Conservation (phyloP, 75 land plant genomes). For the Gnetum montanum region DNA sequence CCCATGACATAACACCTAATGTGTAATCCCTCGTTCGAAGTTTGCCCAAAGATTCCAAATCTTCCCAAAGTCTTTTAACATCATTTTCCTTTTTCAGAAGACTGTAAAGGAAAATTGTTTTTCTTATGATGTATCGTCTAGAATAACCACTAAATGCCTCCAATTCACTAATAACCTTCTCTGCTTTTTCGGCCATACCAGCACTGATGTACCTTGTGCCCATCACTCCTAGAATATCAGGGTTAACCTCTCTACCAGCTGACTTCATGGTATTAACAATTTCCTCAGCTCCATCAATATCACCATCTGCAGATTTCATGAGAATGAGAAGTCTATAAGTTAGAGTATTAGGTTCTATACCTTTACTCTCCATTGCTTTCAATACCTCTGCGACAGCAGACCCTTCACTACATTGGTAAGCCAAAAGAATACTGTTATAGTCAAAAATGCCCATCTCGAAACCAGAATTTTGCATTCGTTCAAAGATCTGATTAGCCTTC, state of each 20-base stretch:
- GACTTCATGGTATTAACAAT: slow-evolving; percentile 51
- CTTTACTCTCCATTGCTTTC: slow-evolving; percentile 49
- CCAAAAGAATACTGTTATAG: slow-evolving; percentile 47
- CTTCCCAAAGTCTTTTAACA: slow-evolving; percentile 55
- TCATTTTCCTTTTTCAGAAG: slow-evolving; percentile 37
- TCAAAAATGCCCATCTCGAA: slow-evolving; percentile 34
- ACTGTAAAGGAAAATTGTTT: slow-evolving; percentile 48
- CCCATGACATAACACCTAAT: slow-evolving; percentile 48
- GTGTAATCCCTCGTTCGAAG: slow-evolving; percentile 12
- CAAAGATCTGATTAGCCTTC: slow-evolving; percentile 45
- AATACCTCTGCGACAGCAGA: slow-evolving; percentile 46
- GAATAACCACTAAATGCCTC: slow-evolving; percentile 18
- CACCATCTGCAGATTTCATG: slow-evolving; percentile 31
- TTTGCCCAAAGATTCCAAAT: slow-evolving; percentile 13
- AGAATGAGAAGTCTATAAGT: slow-evolving; percentile 53
- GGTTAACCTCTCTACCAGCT: slow-evolving; percentile 36
- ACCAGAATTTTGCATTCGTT: slow-evolving; percentile 37
- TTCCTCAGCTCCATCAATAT: slow-evolving; percentile 56
- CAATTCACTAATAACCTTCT: slow-evolving; percentile 39
- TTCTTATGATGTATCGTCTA: slow-evolving; percentile 22
- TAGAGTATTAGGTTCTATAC: slow-evolving; percentile 35
- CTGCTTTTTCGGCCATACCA: slow-evolving; percentile 48
- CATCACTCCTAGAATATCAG: slow-evolving; percentile 14
- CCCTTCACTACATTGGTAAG: slow-evolving; percentile 38
- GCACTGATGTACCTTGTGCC: slow-evolving; percentile 41